These are phyloP conservation scores for Setaria italica DNA, from an alignment of 202 grass and related monocot species.

Conservation along the genomic window DNA sequence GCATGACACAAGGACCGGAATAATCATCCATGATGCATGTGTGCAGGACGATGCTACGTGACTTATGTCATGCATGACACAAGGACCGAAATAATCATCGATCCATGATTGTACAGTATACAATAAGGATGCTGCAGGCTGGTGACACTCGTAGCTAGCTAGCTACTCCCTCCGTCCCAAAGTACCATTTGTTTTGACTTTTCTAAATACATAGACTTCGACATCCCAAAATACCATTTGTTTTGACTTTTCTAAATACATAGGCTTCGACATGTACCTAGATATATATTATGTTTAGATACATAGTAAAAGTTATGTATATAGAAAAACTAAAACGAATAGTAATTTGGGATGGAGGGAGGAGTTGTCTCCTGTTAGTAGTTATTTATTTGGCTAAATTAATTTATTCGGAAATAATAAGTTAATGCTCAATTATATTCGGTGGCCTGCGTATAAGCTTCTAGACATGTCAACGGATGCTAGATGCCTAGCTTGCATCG, in stretches of 20 bases:
- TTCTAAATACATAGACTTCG: no score
- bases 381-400: background rate
- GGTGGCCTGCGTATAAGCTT: background rate
- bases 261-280: no score
- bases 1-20: background rate
- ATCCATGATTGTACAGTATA: no score
- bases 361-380: no score
- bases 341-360: no score
- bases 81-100: background rate
- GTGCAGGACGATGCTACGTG: background rate
- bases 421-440: background rate
- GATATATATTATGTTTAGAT: no score
- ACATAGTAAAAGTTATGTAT: no score
- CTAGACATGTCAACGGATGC: slow-evolving; percentile 13
- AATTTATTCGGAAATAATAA: background rate
- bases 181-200: no score
- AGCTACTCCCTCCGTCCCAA: no score
- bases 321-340: no score
- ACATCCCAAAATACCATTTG: no score
- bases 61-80: slow-evolving; percentile 41
- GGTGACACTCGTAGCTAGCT: background rate
- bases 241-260: no score
- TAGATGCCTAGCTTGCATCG: background rate
- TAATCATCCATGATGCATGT: background rate
- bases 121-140: background rate